Conservation (phyloP, 2,329 filamentous ascomycete genomes). For the Microdochium paspali region DNA sequence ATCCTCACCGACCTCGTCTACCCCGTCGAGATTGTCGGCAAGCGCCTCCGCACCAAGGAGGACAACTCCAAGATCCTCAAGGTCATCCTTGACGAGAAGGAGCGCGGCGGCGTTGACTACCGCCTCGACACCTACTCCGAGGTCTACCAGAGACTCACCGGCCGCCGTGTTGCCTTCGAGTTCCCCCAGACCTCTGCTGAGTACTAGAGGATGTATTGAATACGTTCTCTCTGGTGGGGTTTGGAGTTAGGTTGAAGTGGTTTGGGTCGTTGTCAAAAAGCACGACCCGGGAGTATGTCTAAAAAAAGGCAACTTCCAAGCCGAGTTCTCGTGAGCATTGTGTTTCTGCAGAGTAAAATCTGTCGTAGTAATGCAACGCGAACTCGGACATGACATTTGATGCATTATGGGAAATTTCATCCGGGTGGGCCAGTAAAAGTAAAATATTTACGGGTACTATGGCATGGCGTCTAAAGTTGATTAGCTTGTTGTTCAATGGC, state of each 20-base stretch:
- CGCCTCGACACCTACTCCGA: conserved; percentile 98
- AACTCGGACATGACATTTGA: conserved; percentile 12
- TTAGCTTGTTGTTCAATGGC: conserved; percentile 38
- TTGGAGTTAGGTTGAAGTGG: conserved; percentile 17
- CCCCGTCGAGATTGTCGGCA: conserved; percentile 99
- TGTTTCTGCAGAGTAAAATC: too few species aligned
- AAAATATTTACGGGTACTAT: conserved; percentile 16
- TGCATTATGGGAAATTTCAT: conserved; percentile 16
- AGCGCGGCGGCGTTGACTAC: conserved; percentile 98
- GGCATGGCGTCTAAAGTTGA: conserved; percentile 37
- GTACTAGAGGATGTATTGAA: conserved; percentile 53
- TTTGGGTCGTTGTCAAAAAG: not conserved
- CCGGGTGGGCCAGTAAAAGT: conserved; percentile 12
- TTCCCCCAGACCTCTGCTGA: conserved; percentile 83
- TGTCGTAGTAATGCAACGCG: too few species aligned
- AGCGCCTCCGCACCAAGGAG: conserved; percentile 97
- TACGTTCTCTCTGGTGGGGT: conserved; percentile 17
- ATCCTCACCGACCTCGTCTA: conserved; percentile 98
- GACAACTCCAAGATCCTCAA: conserved; percentile 98
- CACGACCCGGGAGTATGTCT: too few species aligned
- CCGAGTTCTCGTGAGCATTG: too few species aligned
- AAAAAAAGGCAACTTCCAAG: not conserved
- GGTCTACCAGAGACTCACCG: conserved; percentile 97
- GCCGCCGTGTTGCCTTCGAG: conserved; percentile 95
- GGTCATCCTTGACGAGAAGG: conserved; percentile 99